Conservation (phyloP, 1,284 basidiomycete species). For the Rhodotorula sp. region DNA sequence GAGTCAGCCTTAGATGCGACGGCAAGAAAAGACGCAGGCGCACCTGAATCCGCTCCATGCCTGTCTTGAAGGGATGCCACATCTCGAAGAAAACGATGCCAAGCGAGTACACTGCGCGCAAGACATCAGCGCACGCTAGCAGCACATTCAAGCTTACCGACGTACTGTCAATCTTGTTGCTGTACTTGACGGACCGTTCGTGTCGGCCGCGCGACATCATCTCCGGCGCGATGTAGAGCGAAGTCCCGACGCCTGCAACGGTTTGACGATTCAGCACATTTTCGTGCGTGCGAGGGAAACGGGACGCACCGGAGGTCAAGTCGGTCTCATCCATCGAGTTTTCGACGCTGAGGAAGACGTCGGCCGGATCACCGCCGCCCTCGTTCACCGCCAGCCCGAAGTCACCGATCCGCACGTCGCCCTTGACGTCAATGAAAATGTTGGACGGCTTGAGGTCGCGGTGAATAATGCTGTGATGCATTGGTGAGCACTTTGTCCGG, state of each 20-base stretch:
- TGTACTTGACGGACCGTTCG: constrained; percentile 30
- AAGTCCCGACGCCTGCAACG: constrained; percentile 42
- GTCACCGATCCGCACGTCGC: constrained; percentile 46
- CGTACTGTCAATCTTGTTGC: constrained; percentile 43
- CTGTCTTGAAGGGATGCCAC: constrained; percentile 43
- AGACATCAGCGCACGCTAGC: neutral
- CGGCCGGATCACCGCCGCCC: constrained; percentile 28
- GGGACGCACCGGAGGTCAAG: constrained; percentile 42
- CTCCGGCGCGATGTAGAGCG: constrained; percentile 46
- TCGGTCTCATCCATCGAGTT: constrained; percentile 41
- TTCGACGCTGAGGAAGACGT: constrained; percentile 34
- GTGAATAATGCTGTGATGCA: constrained; percentile 43
- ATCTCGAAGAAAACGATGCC: constrained; percentile 43
- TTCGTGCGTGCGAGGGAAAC: neutral
- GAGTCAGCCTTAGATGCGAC: no score
- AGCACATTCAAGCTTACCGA: neutral
- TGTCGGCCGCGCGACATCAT: constrained; percentile 28
- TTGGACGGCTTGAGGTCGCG: constrained; percentile 47
- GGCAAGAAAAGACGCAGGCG: neutral
- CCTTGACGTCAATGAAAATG: constrained; percentile 45
- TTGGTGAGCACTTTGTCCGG: constrained; percentile 34
- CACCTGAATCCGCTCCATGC: constrained; percentile 45
- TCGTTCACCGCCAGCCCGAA: constrained; percentile 46
- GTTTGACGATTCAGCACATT: neutral
- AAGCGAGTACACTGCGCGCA: constrained; percentile 34